These are phyloP conservation scores for Sporothrix inflata DNA, from an alignment of 2,329 filamentous ascomycete species.

Conservation along the genomic window DNA sequence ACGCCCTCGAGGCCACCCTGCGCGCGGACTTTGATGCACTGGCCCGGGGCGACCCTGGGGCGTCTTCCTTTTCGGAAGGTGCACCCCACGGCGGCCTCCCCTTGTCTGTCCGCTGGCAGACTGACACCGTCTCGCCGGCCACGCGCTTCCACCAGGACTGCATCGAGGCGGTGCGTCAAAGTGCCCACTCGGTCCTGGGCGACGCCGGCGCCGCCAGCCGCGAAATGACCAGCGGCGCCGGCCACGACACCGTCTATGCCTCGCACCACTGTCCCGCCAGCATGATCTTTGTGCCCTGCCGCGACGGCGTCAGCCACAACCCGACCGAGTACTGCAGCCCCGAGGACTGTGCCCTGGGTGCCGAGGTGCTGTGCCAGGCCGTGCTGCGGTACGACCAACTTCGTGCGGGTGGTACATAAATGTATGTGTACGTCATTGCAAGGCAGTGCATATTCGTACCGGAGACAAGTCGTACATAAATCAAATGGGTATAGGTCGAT, in stretches of 20 bases:
- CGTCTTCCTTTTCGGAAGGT: conserved; percentile 40
- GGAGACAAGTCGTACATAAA: no score
- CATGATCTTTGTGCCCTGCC: conserved; percentile 70
- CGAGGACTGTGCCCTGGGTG: conserved; percentile 62
- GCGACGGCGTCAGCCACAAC: conserved; percentile 65
- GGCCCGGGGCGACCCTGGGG: conserved; percentile 59
- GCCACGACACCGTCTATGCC: conserved; percentile 60
- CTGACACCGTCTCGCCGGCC: conserved; percentile 65
- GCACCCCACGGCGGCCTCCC: conserved; percentile 33
- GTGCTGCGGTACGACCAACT: conserved; percentile 38
- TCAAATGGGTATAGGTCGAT: no score
- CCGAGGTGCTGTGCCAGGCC: conserved; percentile 51
- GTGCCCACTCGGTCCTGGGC: conserved; percentile 61
- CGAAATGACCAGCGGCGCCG: conserved; percentile 48
- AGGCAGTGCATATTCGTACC: no score
- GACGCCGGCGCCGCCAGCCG: no score
- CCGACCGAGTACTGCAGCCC: conserved; percentile 64
- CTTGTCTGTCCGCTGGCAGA: conserved; percentile 55
- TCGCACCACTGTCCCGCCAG: conserved; percentile 62
- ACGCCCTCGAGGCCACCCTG: conserved; percentile 59
- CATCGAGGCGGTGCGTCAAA: conserved; percentile 64
- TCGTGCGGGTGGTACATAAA: no score
- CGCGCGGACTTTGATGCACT: conserved; percentile 62
- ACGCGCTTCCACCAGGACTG: conserved; percentile 69
- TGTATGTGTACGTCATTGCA: no score